phyloP scores from a whole-genome alignment of 495 filamentous ascomycete species.

The Aspergillus avenaceus region DNA sequence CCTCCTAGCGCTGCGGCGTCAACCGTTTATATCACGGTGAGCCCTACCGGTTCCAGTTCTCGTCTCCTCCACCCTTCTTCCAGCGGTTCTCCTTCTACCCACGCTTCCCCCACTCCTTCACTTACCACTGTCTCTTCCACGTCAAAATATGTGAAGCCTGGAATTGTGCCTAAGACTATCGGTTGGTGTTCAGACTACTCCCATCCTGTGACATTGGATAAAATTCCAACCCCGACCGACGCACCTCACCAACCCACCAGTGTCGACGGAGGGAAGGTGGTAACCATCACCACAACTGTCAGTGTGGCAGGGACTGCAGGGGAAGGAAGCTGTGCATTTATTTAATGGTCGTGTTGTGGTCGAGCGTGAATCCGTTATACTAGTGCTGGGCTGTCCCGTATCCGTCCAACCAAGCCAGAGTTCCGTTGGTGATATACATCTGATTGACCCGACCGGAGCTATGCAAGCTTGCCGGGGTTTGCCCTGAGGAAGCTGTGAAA shows the following conservation, averaged over 20 bases:
- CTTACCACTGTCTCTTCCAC: slow-evolving; percentile 6
- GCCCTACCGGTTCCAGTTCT: slow-evolving; percentile 16
- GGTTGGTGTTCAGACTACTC: slow-evolving; percentile 25
- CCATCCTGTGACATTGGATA: slow-evolving; percentile 22
- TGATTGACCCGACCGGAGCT: too few relatives aligned
- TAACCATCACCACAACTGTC: background rate
- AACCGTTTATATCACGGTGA: slow-evolving; percentile 25
- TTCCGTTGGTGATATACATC: too few relatives aligned
- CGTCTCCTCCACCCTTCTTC: slow-evolving; percentile 1
- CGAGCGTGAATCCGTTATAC: too few relatives aligned
- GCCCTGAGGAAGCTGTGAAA: too few relatives aligned
- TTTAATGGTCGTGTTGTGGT: background rate
- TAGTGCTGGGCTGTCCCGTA: too few relatives aligned
- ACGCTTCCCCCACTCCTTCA: slow-evolving; percentile 3
- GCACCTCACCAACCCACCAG: background rate
- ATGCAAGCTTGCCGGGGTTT: too few relatives aligned
- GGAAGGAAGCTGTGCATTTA: background rate
- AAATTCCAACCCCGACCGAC: slow-evolving; percentile 12
- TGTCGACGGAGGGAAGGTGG: background rate
- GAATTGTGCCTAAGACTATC: slow-evolving; percentile 24
- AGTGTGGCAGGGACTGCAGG: background rate
- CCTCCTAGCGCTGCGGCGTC: slow-evolving; percentile 4
- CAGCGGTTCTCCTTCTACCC: background rate
- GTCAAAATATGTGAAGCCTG: slow-evolving; percentile 16
- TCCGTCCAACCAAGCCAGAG: too few relatives aligned